Evolutionary conservation across 2,329 filamentous ascomycete genomes (phyloP).

Genomic region (Fusarium dlaminii): DNA sequence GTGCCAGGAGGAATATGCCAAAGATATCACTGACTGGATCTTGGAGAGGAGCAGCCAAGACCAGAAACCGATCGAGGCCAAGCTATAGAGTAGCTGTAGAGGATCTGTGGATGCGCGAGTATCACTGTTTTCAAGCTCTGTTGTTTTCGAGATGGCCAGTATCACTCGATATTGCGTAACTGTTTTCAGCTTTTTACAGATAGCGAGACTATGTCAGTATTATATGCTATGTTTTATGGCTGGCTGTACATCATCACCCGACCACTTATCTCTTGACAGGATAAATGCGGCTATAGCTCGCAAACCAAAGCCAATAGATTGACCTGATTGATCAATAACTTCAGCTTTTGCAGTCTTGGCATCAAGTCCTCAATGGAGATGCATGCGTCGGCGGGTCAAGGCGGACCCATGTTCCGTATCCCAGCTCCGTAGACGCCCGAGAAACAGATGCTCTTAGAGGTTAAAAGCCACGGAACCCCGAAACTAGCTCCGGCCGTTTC

Average conservation of each 20-base stretch:
- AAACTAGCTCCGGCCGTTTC: conserved; percentile 21
- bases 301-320: conserved; percentile 25
- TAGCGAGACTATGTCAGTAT: neutral
- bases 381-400: neutral
- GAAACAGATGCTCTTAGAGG: conserved; percentile 8
- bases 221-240: neutral
- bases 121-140: neutral
- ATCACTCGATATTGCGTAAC: conserved; percentile 7
- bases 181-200: neutral
- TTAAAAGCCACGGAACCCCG: conserved; percentile 9
- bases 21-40: conserved; percentile 74
- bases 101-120: neutral
- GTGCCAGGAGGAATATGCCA: conserved; percentile 62
- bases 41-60: conserved; percentile 52
- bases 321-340: conserved; percentile 2
- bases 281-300: neutral
- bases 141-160: neutral
- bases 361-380: conserved; percentile 5
- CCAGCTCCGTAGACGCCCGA: conserved; percentile 37
- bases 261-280: neutral
- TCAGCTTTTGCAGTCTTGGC: conserved; percentile 1
- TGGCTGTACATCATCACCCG: neutral
- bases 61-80: conserved; percentile 45
- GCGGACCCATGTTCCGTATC: neutral
- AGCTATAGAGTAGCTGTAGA: conserved; percentile 46